Percentiles rank a stretch among this genome's conserved stretches.
Evolutionary conservation across 306 rosid species (phyloP).

Genomic region (Trichosanthes cucumerina): DNA sequence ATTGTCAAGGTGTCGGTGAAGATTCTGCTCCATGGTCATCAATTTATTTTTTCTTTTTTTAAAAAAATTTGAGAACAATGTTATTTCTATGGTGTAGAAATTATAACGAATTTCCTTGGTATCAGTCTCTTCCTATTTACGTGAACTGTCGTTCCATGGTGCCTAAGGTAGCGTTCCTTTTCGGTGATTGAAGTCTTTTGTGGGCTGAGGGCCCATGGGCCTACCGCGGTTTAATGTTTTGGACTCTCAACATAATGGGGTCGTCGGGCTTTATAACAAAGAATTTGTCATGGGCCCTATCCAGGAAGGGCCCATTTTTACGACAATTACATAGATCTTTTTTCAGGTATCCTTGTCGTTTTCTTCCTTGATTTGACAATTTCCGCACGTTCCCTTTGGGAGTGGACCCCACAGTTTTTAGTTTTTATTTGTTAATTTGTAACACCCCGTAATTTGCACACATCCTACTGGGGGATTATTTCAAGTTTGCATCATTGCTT

Average conservation of each 20-base stretch:
- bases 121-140: not conserved
- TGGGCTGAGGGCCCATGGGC: slow-evolving; percentile 3
- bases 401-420: not conserved
- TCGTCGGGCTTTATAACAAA: not conserved
- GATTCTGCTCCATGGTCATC: not conserved
- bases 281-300: not conserved
- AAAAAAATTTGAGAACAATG: no score
- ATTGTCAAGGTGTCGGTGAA: not conserved
- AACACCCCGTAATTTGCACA: no score
- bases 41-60: not conserved
- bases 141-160: no score
- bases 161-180: not conserved
- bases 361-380: not conserved
- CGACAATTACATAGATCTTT: not conserved
- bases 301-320: not conserved
- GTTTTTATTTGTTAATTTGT: no score
- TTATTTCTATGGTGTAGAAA: not conserved
- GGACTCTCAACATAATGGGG: not conserved
- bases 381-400: not conserved
- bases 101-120: not conserved
- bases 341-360: not conserved
- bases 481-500: no score
- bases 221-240: not conserved
- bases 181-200: not conserved
- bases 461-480: no score